Conservation (phyloP, 2,329 filamentous ascomycete genomes). For the Penicillium italicum region DNA sequence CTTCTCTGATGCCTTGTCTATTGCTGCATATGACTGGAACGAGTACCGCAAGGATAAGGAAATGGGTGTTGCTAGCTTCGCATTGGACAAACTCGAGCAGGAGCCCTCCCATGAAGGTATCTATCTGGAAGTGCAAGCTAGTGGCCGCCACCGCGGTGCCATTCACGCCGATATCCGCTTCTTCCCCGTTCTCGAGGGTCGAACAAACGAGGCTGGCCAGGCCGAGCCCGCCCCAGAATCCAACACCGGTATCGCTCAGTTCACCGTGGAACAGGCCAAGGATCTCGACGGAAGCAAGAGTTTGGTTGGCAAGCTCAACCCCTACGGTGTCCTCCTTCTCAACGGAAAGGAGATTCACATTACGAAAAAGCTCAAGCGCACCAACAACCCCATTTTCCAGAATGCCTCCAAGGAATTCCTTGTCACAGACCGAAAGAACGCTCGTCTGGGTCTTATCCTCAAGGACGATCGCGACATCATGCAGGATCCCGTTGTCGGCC, state of each 20-base stretch:
- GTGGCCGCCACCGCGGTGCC: conserved; percentile 77
- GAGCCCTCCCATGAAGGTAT: conserved; percentile 77
- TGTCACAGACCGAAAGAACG: conserved; percentile 87
- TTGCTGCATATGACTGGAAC: conserved; percentile 88
- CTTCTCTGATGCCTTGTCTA: conserved; percentile 79
- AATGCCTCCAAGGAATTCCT: conserved; percentile 90
- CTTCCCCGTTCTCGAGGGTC: conserved; percentile 81
- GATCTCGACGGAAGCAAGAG: conserved; percentile 91
- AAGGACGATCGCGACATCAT: conserved; percentile 90
- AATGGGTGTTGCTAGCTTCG: conserved; percentile 80
- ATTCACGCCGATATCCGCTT: conserved; percentile 82
- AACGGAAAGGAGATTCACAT: conserved; percentile 89
- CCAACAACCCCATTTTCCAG: conserved; percentile 95
- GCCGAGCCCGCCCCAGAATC: conserved; percentile 78
- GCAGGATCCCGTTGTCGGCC: conserved; percentile 79
- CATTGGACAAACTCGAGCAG: conserved; percentile 75
- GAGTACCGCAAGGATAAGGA: conserved; percentile 96
- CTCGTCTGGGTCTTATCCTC: conserved; percentile 85
- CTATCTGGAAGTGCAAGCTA: conserved; percentile 75
- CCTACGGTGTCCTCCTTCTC: conserved; percentile 81
- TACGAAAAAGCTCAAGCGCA: conserved; percentile 91
- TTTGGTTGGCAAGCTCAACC: conserved; percentile 83
- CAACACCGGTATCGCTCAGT: conserved; percentile 89
- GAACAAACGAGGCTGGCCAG: conserved; percentile 67
- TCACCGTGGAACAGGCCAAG: conserved; percentile 93